Evolutionary conservation across 179 eudicot genomes (phyloP).

Genomic region (Camellia oleifera): DNA sequence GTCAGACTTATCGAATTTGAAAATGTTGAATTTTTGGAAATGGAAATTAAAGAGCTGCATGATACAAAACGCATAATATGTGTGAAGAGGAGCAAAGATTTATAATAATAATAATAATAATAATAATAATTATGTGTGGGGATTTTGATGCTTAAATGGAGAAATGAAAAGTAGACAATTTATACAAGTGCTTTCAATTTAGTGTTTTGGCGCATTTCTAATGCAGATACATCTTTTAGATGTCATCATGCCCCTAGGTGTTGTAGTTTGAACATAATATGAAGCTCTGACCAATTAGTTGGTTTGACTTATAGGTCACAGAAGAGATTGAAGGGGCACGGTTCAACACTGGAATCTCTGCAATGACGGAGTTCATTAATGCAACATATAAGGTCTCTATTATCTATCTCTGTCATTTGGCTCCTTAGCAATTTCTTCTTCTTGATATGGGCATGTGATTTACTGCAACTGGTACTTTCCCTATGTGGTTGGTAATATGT

Average conservation of each 20-base stretch:
- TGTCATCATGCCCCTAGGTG: not conserved
- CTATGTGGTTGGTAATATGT: not conserved
- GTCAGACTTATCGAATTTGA: not conserved
- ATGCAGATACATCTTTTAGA: not conserved
- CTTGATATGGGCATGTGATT: not conserved
- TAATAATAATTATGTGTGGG: not conserved
- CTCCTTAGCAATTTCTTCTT: not conserved
- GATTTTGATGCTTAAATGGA: not conserved
- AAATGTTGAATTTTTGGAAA: not conserved
- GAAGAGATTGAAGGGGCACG: constrained; percentile 93
- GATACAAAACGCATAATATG: not conserved
- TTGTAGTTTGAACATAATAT: not conserved
- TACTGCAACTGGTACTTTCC: not conserved
- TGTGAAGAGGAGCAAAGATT: not conserved
- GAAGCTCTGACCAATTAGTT: not conserved
- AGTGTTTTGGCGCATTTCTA: not conserved
- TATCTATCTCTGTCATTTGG: not conserved
- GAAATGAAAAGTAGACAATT: not conserved
- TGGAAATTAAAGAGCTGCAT: not conserved
- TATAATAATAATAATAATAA: too few relatives aligned
- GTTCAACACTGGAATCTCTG: constrained; percentile 97
- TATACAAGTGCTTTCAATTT: not conserved
- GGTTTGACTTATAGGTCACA: constrained; percentile 49
- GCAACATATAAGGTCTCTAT: constrained; percentile 79
- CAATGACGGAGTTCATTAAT: constrained; percentile 98